phyloP scores from a whole-genome alignment of 148 eudicot species.

The Chenopodium berlandieri region DNA sequence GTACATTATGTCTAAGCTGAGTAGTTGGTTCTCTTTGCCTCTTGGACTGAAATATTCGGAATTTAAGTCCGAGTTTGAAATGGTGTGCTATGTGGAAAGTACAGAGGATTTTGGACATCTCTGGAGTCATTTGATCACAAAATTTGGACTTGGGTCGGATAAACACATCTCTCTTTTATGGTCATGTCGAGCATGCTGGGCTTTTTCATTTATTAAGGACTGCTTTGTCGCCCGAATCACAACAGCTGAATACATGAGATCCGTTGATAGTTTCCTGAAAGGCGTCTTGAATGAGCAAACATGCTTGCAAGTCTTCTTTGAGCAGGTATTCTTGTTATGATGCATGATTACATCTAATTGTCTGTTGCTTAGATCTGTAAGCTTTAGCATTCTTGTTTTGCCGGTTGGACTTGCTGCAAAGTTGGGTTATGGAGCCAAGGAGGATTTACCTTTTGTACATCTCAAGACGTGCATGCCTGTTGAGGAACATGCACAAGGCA shows the following conservation, averaged over 20 bases:
- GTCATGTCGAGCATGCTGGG: constrained; percentile 52
- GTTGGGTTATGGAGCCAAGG: constrained; percentile 27
- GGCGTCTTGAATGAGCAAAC: constrained; percentile 47
- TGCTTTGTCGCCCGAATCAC: constrained; percentile 52
- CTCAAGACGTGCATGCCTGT: constrained; percentile 55
- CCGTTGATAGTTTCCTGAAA: constrained; percentile 45
- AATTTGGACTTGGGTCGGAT: constrained; percentile 54
- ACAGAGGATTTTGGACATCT: constrained; percentile 59
- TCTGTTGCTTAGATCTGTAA: constrained; percentile 5
- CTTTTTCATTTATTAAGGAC: constrained; percentile 45
- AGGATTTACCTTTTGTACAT: constrained; percentile 35
- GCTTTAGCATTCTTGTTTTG: constrained; percentile 13
- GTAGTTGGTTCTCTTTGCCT: constrained; percentile 64
- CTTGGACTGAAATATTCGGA: constrained; percentile 53
- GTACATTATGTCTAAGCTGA: constrained; percentile 51
- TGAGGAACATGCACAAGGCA: constrained; percentile 60
- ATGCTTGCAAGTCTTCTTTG: constrained; percentile 53
- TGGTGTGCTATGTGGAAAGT: constrained; percentile 47
- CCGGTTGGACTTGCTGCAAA: constrained; percentile 45
- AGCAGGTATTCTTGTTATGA: constrained; percentile 46
- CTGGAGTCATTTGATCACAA: constrained; percentile 56
- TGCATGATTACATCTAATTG: neutral
- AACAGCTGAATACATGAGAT: constrained; percentile 42
- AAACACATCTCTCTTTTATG: constrained; percentile 52
- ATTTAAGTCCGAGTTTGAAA: constrained; percentile 57